phyloP scores from a whole-genome alignment of 1,284 basidiomycete species.

The Mycena sp. region DNA sequence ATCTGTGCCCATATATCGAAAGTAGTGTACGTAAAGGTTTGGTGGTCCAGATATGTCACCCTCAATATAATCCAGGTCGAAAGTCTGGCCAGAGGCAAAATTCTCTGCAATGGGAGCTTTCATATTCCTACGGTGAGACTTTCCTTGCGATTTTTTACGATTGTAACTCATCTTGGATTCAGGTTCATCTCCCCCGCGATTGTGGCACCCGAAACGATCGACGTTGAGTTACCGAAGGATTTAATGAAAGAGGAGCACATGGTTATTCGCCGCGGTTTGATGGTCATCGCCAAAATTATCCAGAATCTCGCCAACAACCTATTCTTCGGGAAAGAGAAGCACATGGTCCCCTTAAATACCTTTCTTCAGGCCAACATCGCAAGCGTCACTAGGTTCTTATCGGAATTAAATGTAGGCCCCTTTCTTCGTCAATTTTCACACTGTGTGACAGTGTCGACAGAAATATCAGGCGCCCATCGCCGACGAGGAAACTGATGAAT shows the following conservation, averaged over 20 bases:
- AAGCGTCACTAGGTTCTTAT: conserved; percentile 85
- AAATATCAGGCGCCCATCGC: conserved; percentile 60
- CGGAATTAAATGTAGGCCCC: conserved; percentile 77
- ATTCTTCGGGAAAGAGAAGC: conserved; percentile 87
- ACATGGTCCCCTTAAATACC: conserved; percentile 84
- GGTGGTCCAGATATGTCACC: background rate
- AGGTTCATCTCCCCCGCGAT: conserved; percentile 89
- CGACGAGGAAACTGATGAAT: conserved; percentile 73
- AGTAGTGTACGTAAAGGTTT: conserved; percentile 65
- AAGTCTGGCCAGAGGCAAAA: conserved; percentile 85
- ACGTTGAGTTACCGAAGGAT: conserved; percentile 78
- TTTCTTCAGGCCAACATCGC: conserved; percentile 84
- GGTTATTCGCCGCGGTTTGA: conserved; percentile 75
- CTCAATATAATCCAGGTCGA: conserved; percentile 49
- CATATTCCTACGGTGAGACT: conserved; percentile 81
- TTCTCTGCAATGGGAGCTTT: conserved; percentile 91
- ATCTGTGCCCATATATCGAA: conserved; percentile 87
- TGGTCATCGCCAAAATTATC: conserved; percentile 90
- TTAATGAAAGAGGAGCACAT: conserved; percentile 49
- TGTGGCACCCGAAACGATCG: conserved; percentile 85
- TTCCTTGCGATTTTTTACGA: background rate
- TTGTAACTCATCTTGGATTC: conserved; percentile 10
- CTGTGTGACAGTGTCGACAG: conserved; percentile 42
- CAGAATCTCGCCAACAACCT: conserved; percentile 95
- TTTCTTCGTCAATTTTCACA: background rate